phyloP scores from a whole-genome alignment of 164 flowering plant genomes.

The Vitis labrusca region DNA sequence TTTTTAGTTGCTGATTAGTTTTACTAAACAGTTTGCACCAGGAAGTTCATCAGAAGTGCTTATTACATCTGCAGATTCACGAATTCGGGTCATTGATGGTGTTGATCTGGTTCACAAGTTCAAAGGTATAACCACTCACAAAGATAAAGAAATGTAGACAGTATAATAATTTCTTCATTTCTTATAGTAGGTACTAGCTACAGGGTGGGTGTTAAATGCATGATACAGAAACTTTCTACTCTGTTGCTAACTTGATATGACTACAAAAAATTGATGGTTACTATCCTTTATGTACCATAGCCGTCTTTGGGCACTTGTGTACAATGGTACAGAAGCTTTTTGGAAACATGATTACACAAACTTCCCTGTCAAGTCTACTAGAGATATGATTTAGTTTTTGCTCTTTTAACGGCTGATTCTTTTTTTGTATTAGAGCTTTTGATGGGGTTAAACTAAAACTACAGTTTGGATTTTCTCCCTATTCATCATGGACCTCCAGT shows the following conservation, averaged over 20 bases:
- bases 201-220: background rate
- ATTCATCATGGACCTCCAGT: no score
- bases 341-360: background rate
- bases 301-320: background rate
- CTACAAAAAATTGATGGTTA: background rate
- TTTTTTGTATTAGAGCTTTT: no score
- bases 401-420: background rate
- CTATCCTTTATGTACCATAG: background rate
- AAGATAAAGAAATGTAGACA: no score
- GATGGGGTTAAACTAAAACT: no score
- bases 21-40: conserved; percentile 70
- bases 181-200: background rate
- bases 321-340: background rate
- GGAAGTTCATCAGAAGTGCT: conserved; percentile 94
- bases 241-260: background rate
- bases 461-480: no score
- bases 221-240: background rate
- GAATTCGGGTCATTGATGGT: conserved; percentile 85
- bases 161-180: background rate
- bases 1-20: conserved; percentile 23
- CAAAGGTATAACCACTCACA: conserved; percentile 54
- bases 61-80: conserved; percentile 92
- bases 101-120: conserved; percentile 84
- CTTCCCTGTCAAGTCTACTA: background rate
- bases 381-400: background rate